Evolutionary conservation across 2,329 filamentous ascomycete species (phyloP), one percentile per base, ranked within the genome.

Genomic region (Fusarium floridanum): DNA sequence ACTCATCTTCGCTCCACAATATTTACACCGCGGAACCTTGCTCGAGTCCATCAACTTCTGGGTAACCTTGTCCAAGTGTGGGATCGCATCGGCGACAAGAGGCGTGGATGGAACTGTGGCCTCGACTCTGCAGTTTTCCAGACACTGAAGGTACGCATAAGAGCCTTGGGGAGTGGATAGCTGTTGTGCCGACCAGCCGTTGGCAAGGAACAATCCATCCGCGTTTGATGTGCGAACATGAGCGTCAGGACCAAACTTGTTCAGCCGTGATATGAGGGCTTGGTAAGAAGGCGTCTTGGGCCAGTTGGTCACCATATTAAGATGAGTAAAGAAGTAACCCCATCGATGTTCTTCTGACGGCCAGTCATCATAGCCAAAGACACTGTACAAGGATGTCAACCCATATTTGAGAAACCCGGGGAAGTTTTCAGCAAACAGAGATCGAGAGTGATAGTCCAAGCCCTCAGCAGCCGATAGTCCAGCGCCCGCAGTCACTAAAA

Each of bases 251-350:
- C 75, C 72, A 45, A 73, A 77, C 0, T 29, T 59, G 0, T 22
- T 12, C 3, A 78, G 7, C 61, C 68, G 68, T 0, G 64, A 50
- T 1, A 77, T 29, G 2, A 78, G 14, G 2, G 8, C 11, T 7
- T 66, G 67, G 55, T 78, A 78, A 4, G 71, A 72, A 0, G 65
- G 59, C 1, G 72, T 75, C 0, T 65, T 64, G 6, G 75, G 70
- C 76, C 76, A 78, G 2, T 63, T 64, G 0, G 68, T 34, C 2
- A 78, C 61, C 76, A 78, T 74, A n/a, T 76, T 74, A 2, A 78
- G 2, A 11, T 78, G 76, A 0, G 75, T 78, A 5, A 78, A 78
- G 65, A 48, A 78, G 24, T 78, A 78, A 0, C 76, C 76, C 76
- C 76, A 78, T 5, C 73, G 67, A 36, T 78, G 61, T 29, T 74